Percentiles rank a stretch among this genome's conserved stretches.
Evolutionary conservation across 768 basidiomycete genomes (phyloP).

Genomic region (Vararia minispora): DNA sequence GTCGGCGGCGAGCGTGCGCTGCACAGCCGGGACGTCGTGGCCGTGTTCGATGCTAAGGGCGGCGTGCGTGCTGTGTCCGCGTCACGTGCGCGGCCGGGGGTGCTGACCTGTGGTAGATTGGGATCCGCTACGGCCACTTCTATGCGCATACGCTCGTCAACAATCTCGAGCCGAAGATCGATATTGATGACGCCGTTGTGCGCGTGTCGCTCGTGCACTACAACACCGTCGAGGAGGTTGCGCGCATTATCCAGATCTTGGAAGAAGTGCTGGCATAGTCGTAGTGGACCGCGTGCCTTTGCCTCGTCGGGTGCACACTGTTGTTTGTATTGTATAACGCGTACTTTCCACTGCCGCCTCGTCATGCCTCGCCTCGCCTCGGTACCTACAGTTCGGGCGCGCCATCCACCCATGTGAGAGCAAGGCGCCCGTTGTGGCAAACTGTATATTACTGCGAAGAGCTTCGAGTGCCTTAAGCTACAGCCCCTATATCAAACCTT

Average conservation of each 20-base stretch:
- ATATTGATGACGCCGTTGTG: constrained; percentile 55
- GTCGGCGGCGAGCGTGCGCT: constrained; percentile 46
- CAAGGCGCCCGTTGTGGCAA: no score
- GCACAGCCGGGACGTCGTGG: constrained; percentile 53
- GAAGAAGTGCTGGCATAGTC: constrained; percentile 32
- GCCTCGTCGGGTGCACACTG: no score
- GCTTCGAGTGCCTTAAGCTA: no score
- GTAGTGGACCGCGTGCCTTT: no score
- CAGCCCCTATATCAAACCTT: no score
- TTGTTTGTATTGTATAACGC: no score
- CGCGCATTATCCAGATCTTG: constrained; percentile 43
- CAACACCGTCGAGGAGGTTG: constrained; percentile 63
- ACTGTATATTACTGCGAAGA: no score
- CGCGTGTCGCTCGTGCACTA: constrained; percentile 73
- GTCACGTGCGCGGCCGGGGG: background rate
- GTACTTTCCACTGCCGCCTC: no score
- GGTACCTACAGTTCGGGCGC: no score
- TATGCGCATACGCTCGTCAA: constrained; percentile 60
- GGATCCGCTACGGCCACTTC: constrained; percentile 71
- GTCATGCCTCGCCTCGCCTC: no score
- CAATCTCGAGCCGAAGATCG: constrained; percentile 41
- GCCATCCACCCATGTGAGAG: no score
- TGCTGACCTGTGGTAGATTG: constrained; percentile 37
- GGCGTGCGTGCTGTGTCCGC: constrained; percentile 32
- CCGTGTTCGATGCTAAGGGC: constrained; percentile 49